Evolutionary conservation across 129 eudicot genomes (phyloP).

Genomic region (Flaveria trinervia): DNA sequence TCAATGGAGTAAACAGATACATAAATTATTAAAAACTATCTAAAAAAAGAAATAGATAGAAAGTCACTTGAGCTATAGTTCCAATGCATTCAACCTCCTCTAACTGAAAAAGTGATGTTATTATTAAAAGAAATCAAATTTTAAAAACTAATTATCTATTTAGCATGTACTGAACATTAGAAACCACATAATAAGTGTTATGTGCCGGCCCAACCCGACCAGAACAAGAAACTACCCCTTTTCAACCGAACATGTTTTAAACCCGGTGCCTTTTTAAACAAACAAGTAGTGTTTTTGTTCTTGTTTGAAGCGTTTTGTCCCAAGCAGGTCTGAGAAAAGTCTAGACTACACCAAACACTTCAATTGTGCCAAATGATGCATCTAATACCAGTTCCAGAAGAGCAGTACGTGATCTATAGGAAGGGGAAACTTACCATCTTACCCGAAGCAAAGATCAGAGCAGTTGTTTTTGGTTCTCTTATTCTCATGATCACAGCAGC

Average conservation of each 20-base stretch:
- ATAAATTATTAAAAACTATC: background rate
- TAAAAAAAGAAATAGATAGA: background rate
- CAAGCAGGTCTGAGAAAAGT: background rate
- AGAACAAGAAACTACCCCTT: background rate
- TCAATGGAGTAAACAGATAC: background rate
- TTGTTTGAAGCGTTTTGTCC: background rate
- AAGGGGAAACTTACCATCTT: conserved; percentile 63
- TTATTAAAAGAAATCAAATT: background rate
- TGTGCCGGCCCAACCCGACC: background rate
- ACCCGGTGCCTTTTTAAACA: background rate
- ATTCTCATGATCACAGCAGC: conserved; percentile 98
- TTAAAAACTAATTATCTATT: no score
- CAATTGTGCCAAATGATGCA: background rate
- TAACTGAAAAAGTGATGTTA: background rate
- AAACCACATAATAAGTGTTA: background rate
- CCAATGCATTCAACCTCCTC: background rate
- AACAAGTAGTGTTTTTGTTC: background rate
- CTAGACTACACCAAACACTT: background rate
- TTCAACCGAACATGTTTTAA: background rate
- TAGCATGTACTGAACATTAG: background rate
- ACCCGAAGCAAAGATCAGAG: conserved; percentile 88
- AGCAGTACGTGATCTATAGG: no score
- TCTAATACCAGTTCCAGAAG: no score
- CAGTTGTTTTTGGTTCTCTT: conserved; percentile 92
- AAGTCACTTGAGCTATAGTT: background rate